Percentiles rank a stretch among this genome's conserved stretches.
Evolutionary conservation across 208 protist species (phyloP).

Genomic region (Wallacemonas sp.): DNA sequence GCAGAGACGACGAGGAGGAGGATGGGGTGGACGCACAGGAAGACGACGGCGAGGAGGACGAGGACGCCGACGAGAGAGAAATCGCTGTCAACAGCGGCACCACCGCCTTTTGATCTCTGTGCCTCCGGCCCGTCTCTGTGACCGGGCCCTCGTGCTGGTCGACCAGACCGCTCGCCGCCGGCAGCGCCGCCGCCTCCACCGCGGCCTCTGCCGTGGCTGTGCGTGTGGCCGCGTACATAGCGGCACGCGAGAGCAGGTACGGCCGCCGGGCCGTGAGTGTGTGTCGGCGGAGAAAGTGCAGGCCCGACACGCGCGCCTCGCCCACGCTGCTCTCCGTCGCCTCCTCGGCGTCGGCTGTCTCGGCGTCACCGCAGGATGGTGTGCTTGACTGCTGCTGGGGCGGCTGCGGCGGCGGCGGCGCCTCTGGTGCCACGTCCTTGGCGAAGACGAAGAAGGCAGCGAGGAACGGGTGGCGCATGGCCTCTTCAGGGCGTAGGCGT

Average conservation of each 20-base stretch:
- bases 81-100: no score
- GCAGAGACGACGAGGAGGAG: not conserved
- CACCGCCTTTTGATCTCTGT: no score
- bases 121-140: no score
- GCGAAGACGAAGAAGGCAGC: slow-evolving; percentile 19
- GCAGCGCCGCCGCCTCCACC: not conserved
- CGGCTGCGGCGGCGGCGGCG: not conserved
- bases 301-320: slow-evolving; percentile 23
- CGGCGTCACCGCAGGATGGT: no score
- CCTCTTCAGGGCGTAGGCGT: slow-evolving; percentile 62
- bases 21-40: not conserved
- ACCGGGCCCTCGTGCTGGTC: no score
- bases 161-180: no score
- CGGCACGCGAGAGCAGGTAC: slow-evolving; percentile 5
- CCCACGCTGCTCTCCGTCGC: not conserved
- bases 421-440: not conserved
- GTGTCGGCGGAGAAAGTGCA: slow-evolving; percentile 46
- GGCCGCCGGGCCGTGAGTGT: slow-evolving; percentile 28
- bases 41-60: not conserved
- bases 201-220: not conserved
- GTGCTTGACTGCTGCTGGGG: no score
- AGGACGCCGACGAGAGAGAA: no score
- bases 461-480: slow-evolving; percentile 56
- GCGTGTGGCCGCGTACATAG: not conserved
- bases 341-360: not conserved